Evolutionary conservation across 108 stramenopile genomes (phyloP).

Genomic region (Pseudonitzschia pungens): DNA sequence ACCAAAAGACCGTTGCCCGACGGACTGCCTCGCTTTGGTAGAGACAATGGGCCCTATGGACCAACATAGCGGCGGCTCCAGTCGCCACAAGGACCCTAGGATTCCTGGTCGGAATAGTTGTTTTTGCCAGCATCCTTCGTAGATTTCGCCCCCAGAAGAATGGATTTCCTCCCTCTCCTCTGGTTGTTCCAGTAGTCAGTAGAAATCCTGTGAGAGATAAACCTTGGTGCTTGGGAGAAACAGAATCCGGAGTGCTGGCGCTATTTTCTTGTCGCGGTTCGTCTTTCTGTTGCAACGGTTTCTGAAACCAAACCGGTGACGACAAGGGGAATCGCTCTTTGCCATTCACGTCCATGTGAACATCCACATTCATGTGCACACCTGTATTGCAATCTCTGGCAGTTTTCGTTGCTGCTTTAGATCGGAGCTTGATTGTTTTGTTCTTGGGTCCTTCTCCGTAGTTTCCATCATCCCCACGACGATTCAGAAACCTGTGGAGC

Average conservation of each 20-base stretch:
- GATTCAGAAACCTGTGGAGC: too few relatives aligned
- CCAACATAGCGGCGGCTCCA: neutral
- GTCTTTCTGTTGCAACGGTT: neutral
- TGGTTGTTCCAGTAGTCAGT: neutral
- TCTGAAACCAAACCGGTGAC: neutral
- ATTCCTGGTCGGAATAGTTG: neutral
- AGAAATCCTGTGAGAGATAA: neutral
- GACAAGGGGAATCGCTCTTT: neutral
- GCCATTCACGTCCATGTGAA: neutral
- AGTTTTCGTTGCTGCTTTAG: too few relatives aligned
- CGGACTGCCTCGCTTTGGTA: constrained; percentile 21
- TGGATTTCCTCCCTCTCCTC: neutral
- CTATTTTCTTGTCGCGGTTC: neutral
- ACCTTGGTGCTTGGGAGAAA: neutral
- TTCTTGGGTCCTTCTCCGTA: too few relatives aligned
- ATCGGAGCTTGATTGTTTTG: too few relatives aligned
- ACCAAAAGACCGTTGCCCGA: constrained; percentile 64
- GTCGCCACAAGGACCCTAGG: neutral
- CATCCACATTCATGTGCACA: neutral
- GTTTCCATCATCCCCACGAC: too few relatives aligned
- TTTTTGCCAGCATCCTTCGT: neutral
- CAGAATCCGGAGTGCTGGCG: neutral
- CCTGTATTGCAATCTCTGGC: too few relatives aligned
- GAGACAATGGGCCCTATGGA: neutral
- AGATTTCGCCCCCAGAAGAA: neutral